phyloP scores from a whole-genome alignment of 2,329 filamentous ascomycete species.

The Fusarium sarcochroum region DNA sequence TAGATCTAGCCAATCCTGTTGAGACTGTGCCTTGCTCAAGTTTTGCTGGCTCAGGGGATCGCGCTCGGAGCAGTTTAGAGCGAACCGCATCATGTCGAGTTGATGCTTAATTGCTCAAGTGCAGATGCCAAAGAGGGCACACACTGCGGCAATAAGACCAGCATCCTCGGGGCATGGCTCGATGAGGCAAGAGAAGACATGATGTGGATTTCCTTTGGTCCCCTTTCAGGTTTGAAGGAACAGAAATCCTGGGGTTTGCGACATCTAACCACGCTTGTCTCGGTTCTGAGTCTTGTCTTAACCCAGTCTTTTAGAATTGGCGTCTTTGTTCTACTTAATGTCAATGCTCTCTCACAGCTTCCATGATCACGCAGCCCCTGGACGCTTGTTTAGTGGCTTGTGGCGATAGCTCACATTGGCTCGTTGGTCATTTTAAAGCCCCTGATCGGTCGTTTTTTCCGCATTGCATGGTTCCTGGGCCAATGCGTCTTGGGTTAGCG shows the following conservation, averaged over 20 bases:
- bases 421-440: constrained; percentile 20
- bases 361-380: constrained; percentile 22
- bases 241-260: constrained; percentile 13
- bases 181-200: constrained; percentile 31
- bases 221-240: constrained; percentile 6
- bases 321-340: constrained; percentile 1
- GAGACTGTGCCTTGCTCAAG: constrained; percentile 32
- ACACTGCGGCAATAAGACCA: constrained; percentile 23
- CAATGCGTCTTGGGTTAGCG: constrained; percentile 44
- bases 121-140: constrained; percentile 17
- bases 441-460: constrained; percentile 31
- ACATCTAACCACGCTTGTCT: constrained; percentile 23
- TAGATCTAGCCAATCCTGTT: constrained; percentile 42
- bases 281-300: constrained; percentile 25
- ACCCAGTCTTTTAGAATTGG: constrained; percentile 21
- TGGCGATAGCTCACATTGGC: constrained; percentile 25
- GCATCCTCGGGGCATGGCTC: constrained; percentile 35
- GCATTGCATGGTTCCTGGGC: constrained; percentile 42
- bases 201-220: constrained; percentile 5
- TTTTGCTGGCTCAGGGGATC: constrained; percentile 32
- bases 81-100: constrained; percentile 29
- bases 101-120: constrained; percentile 30
- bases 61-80: constrained; percentile 41
- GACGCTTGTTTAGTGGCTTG: constrained; percentile 34
- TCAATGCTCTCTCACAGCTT: constrained; percentile 4